phyloP scores from a whole-genome alignment of 1,284 basidiomycete species.

The Sanghuangporus baumii region DNA sequence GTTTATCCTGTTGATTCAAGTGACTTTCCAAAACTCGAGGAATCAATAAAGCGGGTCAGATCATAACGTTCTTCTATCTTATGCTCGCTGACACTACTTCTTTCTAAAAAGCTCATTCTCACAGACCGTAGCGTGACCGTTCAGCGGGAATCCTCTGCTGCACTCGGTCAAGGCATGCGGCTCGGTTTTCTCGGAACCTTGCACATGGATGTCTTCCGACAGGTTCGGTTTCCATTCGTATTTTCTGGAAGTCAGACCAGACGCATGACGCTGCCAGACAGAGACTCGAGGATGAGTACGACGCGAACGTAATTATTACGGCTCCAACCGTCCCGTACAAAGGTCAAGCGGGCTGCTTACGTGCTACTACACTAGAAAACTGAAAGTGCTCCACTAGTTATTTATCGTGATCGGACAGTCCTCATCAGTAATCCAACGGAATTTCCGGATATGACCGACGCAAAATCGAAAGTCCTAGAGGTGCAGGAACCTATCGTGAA shows the following conservation, averaged over 20 bases:
- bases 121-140: constrained; percentile 90
- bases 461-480: constrained; percentile 57
- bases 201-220: constrained; percentile 96
- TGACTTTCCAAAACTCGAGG: constrained; percentile 92
- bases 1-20: constrained; percentile 90
- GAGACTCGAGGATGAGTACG: constrained; percentile 94
- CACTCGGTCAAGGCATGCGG: constrained; percentile 92
- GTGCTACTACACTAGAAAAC: constrained; percentile 8
- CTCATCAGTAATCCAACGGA: constrained; percentile 88
- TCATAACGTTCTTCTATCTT: constrained; percentile 10
- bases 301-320: constrained; percentile 85
- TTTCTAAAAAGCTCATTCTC: constrained; percentile 58
- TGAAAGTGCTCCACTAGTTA: constrained; percentile 40
- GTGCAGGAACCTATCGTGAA: constrained; percentile 88
- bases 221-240: constrained; percentile 29
- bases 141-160: constrained; percentile 89
- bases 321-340: constrained; percentile 93
- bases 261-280: not conserved
- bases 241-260: not conserved
- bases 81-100: not conserved
- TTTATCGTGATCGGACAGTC: constrained; percentile 60
- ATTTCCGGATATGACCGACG: constrained; percentile 78
- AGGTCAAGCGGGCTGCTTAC: constrained; percentile 38
- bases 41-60: constrained; percentile 86
- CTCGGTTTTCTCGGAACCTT: constrained; percentile 94